Percentiles rank a stretch among this genome's conserved stretches.
phyloP scores from a whole-genome alignment of 2,329 filamentous ascomycete species.

The Monosporascus sp. region DNA sequence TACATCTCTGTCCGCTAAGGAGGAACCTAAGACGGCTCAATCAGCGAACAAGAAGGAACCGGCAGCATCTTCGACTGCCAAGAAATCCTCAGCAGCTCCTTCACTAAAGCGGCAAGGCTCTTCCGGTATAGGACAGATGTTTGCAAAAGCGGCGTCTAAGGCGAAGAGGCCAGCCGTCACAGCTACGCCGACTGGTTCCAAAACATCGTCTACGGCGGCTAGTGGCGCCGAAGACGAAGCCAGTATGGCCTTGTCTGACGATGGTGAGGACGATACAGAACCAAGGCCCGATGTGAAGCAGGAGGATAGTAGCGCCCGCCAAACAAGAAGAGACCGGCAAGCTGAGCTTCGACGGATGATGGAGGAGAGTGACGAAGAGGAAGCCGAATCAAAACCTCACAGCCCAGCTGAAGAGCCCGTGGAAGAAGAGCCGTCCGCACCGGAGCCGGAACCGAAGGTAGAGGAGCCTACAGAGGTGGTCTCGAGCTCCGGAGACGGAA shows the following conservation, averaged over 20 bases:
- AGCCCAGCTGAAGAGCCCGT: conserved; percentile 20
- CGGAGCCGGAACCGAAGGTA: conserved; percentile 15
- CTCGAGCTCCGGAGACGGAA: conserved; percentile 20
- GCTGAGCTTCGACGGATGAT: conserved; percentile 27
- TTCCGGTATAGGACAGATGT: conserved; percentile 29
- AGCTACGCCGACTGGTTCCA: conserved; percentile 7
- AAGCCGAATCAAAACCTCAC: conserved; percentile 14
- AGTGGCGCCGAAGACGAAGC: conserved; percentile 14
- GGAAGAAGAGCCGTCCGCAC: conserved; percentile 18
- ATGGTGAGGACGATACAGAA: conserved; percentile 26
- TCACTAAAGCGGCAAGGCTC: conserved; percentile 44
- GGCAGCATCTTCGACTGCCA: conserved; percentile 30
- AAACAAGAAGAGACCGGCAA: conserved; percentile 21
- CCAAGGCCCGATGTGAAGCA: conserved; percentile 15
- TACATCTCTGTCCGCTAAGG: conserved; percentile 25
- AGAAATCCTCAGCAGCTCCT: conserved; percentile 29
- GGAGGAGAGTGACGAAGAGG: conserved; percentile 28
- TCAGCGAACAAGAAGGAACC: conserved; percentile 18
- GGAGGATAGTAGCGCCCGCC: conserved; percentile 15
- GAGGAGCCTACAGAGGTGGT: conserved; percentile 24
- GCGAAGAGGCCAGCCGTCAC: conserved; percentile 21
- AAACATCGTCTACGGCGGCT: conserved; percentile 7
- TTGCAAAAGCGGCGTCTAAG: conserved; percentile 26
- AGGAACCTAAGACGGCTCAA: conserved; percentile 26
- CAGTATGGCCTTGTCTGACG: conserved; percentile 24